Percentiles rank a stretch among this genome's conserved stretches.
Conservation (phyloP, 805 yeast genomes). For the Candida cerambycidarum region DNA sequence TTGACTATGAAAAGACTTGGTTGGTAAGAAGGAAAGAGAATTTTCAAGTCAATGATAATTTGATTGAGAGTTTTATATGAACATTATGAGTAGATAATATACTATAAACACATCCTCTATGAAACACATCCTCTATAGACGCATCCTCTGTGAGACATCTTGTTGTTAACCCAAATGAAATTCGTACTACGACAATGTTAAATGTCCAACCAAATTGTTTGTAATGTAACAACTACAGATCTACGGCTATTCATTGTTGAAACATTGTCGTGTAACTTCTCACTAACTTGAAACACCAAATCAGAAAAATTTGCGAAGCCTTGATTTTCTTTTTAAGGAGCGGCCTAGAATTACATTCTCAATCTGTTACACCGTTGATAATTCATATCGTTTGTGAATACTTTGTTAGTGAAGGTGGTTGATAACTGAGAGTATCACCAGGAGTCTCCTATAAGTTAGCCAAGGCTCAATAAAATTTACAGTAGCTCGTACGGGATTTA, state of each 20-base stretch:
- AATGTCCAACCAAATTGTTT: too few relatives aligned
- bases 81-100: too few relatives aligned
- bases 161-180: too few relatives aligned
- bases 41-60: constrained; percentile 16
- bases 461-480: neutral
- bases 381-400: too few relatives aligned
- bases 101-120: neutral
- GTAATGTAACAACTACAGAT: too few relatives aligned
- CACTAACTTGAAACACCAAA: neutral
- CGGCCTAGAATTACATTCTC: neutral
- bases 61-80: constrained; percentile 1
- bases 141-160: too few relatives aligned
- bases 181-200: too few relatives aligned
- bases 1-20: constrained; percentile 73
- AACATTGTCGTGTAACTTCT: constrained; percentile 1
- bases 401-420: too few relatives aligned
- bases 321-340: constrained; percentile 4
- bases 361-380: neutral
- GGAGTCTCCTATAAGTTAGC: too few relatives aligned
- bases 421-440: too few relatives aligned
- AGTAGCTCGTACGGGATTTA: too few relatives aligned
- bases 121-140: too few relatives aligned
- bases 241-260: neutral
- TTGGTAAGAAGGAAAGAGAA: constrained; percentile 45
- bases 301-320: constrained; percentile 5